Percentiles rank a stretch among this genome's conserved stretches.
Conservation (phyloP, 2,329 filamentous ascomycete genomes). For the Colletotrichum liaoningense region DNA sequence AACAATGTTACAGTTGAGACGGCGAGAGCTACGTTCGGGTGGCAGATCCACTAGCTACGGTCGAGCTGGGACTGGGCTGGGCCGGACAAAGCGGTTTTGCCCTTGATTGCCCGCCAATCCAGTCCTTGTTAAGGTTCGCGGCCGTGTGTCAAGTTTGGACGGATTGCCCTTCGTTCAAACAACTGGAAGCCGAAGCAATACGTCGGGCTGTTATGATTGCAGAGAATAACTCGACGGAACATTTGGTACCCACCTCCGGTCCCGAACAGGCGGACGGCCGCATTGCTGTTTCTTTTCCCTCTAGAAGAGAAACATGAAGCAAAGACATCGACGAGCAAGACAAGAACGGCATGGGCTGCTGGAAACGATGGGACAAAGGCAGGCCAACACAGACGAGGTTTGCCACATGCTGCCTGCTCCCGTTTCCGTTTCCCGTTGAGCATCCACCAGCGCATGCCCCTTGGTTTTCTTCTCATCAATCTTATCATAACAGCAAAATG, state of each 20-base stretch:
- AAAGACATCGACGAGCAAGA: slow-evolving; percentile 15
- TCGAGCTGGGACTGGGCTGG: slow-evolving; percentile 30
- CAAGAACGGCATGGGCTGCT: slow-evolving; percentile 2
- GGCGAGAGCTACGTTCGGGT: slow-evolving; percentile 35
- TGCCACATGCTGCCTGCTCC: slow-evolving; percentile 24
- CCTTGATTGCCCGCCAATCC: slow-evolving; percentile 3
- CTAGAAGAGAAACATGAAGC: slow-evolving; percentile 17
- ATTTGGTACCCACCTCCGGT: background rate
- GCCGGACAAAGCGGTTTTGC: slow-evolving; percentile 29
- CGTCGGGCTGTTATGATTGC: background rate
- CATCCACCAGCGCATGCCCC: background rate
- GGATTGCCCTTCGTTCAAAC: slow-evolving; percentile 32
- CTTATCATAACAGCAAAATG: background rate
- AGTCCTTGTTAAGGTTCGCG: slow-evolving; percentile 27
- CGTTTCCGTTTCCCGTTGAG: slow-evolving; percentile 23
- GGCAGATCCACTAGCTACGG: slow-evolving; percentile 34
- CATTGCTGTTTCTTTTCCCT: slow-evolving; percentile 19
- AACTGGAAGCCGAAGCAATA: slow-evolving; percentile 25
- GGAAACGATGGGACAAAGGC: slow-evolving; percentile 33
- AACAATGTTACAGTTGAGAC: slow-evolving; percentile 34
- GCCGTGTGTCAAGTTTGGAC: slow-evolving; percentile 36
- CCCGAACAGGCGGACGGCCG: background rate
- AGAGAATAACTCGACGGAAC: background rate
- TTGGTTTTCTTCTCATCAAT: slow-evolving; percentile 7
- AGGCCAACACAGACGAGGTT: background rate